Evolutionary conservation across 768 basidiomycete species (phyloP), one percentile per base, ranked within the genome.

Genomic region (Austroboletus festivus): DNA sequence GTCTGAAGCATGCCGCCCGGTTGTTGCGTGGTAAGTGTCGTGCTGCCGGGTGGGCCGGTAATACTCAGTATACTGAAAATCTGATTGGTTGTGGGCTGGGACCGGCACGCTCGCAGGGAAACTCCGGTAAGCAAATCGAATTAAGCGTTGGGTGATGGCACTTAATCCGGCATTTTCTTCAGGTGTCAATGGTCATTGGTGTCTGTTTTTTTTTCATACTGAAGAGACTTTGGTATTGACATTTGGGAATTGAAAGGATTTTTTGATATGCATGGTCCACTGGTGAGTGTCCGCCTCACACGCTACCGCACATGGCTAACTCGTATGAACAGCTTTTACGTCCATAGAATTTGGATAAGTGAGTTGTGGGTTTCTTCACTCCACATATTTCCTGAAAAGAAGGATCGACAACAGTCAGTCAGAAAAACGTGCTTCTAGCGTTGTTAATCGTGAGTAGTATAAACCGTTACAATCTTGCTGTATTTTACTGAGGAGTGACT

Each of bases 331-430:
- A 56, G 54, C 12, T 56, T 56, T 20, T 56, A 51, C 18, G 42
- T 48, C 5, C 54, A 55, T 6, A 30, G 53, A 24, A 11, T 56
- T 6, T 55, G 53, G 53, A 55, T 55, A 38, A 52, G 55, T 56
- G 21, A 38, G 49, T 38, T 16, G 3, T 5, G 7, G 8, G 1
- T n/a, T 6, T 9, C 4, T 28, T 22, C 3, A 15, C 28, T 6
- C 15, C 1, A 1, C n/a, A 7, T 21, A 3, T 24, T 24, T 23
- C 23, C 16, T 34, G 12, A 39, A 20, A 4, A 30, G 9, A 7
- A 7, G 34, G 1, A 7, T 18, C 4, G 20, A n/a, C 11, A 10
- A 19, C 12, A 55, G 54, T 55, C 15, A 55, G 54, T 21, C 2
- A 8, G 20, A 24, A 12, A 2, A 55, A 55, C 24, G 23, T 37